A percentile compares a stretch with the other conserved stretches of the same genome.
Evolutionary conservation across 495 filamentous ascomycete species (phyloP).

Genomic region (Lepidopterella palustris): DNA sequence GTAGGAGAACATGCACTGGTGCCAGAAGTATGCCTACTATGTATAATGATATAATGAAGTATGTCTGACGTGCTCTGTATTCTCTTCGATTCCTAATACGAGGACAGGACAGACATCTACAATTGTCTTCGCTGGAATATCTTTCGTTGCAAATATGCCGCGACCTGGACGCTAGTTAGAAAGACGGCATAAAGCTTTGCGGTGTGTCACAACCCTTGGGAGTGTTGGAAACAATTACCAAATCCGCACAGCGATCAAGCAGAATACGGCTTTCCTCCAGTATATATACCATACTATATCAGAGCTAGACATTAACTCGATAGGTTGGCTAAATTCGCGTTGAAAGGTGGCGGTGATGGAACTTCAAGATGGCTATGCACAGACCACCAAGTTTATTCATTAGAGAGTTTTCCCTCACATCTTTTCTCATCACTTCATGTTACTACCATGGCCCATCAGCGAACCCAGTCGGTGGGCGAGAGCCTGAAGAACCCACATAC

Average conservation of each 20-base stretch:
- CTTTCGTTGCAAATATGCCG: constrained; percentile 44
- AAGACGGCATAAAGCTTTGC: constrained; percentile 4
- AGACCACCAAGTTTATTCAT: background rate
- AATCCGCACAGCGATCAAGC: constrained; percentile 13
- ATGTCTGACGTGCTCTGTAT: constrained; percentile 42
- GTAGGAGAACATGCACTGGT: background rate
- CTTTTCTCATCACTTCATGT: background rate
- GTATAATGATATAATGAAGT: constrained; percentile 51
- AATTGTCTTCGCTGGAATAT: constrained; percentile 44
- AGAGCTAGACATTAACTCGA: background rate
- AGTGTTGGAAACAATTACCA: constrained; percentile 28
- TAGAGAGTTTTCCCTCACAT: constrained; percentile 7
- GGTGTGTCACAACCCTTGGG: constrained; percentile 28
- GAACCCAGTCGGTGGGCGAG: constrained; percentile 47
- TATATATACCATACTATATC: constrained; percentile 1
- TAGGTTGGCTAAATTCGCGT: background rate
- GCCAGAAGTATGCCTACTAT: constrained; percentile 39
- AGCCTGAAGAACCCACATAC: constrained; percentile 72
- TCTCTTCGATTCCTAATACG: constrained; percentile 43
- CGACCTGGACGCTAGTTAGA: constrained; percentile 38
- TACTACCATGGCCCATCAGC: constrained; percentile 26
- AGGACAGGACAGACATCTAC: constrained; percentile 50
- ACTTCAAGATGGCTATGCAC: background rate
- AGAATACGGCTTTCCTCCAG: constrained; percentile 4
- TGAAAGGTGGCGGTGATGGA: background rate